Evolutionary conservation across 208 protist species (phyloP).

Genomic region (Tritrichomonas musculus): DNA sequence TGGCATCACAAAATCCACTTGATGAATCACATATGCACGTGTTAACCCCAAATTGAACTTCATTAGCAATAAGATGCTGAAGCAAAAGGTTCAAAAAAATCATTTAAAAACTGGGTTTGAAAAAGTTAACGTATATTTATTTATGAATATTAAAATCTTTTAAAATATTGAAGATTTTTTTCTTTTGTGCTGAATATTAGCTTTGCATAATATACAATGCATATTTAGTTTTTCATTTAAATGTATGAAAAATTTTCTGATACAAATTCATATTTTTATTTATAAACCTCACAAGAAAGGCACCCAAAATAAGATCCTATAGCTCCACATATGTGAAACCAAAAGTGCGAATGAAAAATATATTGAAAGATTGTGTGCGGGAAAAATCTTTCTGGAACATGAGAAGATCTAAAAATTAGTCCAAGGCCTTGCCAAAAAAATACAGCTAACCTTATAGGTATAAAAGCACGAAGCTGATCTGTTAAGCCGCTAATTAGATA

Average conservation of each 20-base stretch:
- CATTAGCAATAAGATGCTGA: no score
- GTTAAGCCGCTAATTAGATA: neutral
- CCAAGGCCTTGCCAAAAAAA: neutral
- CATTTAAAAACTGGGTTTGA: no score
- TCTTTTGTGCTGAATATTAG: no score
- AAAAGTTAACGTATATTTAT: no score
- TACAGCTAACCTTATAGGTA: neutral
- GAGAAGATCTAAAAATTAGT: neutral
- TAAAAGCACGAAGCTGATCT: neutral
- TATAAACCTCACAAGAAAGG: neutral
- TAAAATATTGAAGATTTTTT: no score
- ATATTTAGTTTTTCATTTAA: no score
- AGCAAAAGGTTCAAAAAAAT: no score
- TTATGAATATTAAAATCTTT: no score
- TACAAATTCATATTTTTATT: no score
- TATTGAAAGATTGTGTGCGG: neutral
- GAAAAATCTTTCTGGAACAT: neutral
- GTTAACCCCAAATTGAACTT: no score
- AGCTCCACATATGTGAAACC: neutral
- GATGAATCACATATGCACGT: neutral
- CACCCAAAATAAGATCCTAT: slow-evolving; percentile 5
- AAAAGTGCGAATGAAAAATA: slow-evolving; percentile 5
- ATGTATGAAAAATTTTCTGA: no score
- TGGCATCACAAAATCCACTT: neutral
- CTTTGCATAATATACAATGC: no score